Conservation (phyloP, 2,329 filamentous ascomycete species). For the Graphilbum sp. region DNA sequence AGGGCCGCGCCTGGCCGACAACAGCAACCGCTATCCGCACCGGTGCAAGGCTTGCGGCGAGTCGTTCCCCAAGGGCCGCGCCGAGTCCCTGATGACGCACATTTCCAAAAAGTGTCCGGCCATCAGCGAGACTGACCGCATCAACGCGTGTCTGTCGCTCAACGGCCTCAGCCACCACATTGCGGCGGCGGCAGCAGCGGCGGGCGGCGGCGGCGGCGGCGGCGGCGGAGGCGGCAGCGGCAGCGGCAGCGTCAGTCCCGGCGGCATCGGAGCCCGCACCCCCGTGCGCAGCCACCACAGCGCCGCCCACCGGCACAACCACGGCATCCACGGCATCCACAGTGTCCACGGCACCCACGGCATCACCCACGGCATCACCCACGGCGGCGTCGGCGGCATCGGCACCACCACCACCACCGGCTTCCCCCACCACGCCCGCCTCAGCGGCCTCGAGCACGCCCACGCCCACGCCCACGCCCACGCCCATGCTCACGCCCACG, state of each 20-base stretch:
- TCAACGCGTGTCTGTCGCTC: constrained; percentile 57
- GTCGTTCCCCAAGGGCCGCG: constrained; percentile 77
- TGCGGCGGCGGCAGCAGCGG: constrained; percentile 10
- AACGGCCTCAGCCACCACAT: constrained; percentile 41
- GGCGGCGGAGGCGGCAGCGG: background rate
- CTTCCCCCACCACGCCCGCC: background rate
- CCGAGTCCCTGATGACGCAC: constrained; percentile 67
- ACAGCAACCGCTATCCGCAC: constrained; percentile 82
- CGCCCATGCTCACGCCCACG: background rate
- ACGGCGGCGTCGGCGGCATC: too few species aligned
- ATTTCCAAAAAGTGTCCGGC: constrained; percentile 76
- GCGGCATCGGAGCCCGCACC: background rate
- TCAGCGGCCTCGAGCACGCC: background rate
- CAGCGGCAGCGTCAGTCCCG: too few species aligned
- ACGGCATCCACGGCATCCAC: background rate
- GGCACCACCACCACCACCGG: too few species aligned
- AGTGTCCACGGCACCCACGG: too few species aligned
- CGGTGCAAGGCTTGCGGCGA: constrained; percentile 81
- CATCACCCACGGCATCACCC: too few species aligned
- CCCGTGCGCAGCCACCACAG: constrained; percentile 10
- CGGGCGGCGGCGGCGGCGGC: constrained; percentile 11
- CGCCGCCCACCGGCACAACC: constrained; percentile 7
- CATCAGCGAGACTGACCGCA: constrained; percentile 56
- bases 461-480: background rate
- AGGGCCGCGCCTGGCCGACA: constrained; percentile 72